phyloP scores from a whole-genome alignment of 2,329 filamentous ascomycete genomes.

The Aureobasidium sp. region DNA sequence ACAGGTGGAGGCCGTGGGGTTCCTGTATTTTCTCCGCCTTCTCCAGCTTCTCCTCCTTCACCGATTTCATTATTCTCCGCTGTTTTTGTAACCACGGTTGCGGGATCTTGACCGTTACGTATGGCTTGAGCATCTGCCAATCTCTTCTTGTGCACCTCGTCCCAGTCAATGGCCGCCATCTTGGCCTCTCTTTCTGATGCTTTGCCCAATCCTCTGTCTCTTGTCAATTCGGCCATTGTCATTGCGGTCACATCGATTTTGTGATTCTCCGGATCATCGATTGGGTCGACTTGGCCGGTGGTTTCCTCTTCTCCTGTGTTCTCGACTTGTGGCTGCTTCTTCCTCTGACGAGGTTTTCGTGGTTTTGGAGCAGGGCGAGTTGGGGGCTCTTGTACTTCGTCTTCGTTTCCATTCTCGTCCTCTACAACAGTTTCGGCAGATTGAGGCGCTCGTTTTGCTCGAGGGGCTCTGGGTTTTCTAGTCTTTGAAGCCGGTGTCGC shows the following conservation, averaged over 20 bases:
- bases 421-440: conserved; percentile 11
- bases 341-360: conserved; percentile 13
- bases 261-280: conserved; percentile 29
- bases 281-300: conserved; percentile 21
- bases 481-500: neutral
- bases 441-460: conserved; percentile 5
- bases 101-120: conserved; percentile 15
- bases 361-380: neutral
- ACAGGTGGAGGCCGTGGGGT: neutral
- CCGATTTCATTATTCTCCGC: conserved; percentile 29
- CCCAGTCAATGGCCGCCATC: conserved; percentile 60
- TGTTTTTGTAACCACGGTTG: conserved; percentile 22
- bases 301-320: conserved; percentile 15
- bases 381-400: neutral
- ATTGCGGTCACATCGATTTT: conserved; percentile 58
- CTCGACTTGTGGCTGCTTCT: conserved; percentile 14
- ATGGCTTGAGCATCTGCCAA: conserved; percentile 32
- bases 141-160: conserved; percentile 39
- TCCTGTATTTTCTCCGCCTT: conserved; percentile 17
- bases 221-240: conserved; percentile 67
- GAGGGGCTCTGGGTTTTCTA: conserved; percentile 7
- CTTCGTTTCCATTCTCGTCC: conserved; percentile 7
- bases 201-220: conserved; percentile 54
- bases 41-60: conserved; percentile 19
- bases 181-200: conserved; percentile 68